Base-by-base conservation (phyloP, 192 early-diverging fungal species). In the Linderina pennispora region DNA sequence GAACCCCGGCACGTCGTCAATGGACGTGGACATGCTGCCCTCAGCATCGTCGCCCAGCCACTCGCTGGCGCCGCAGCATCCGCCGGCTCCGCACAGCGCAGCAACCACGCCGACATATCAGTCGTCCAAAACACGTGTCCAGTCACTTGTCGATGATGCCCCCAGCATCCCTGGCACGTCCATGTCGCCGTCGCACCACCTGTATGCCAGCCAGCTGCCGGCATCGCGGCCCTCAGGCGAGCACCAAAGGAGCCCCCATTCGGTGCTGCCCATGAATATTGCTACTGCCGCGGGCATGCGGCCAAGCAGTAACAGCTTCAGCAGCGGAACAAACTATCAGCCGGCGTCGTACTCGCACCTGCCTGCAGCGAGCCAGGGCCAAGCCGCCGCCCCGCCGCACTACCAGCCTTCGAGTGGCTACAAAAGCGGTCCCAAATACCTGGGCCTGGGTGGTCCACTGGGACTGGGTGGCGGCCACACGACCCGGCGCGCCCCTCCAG, bases 111-210 rank as follows among this genome's bases (percentile, higher is more conserved):
- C n/a, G n/a, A n/a, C n/a, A n/a, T n/a, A n/a, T n/a, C n/a, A n/a
- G 9, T 40, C 62, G 49, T 43, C 62, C 58, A 55, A 60, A 45
- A 49, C 67, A 52, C 67, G 61, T 48, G 67, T 71, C 48, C 67
- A 71, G 56, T 62, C 67, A 25, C 48, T 70, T 17, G 38, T 63
- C 22, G 34, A 52, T 36, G 39, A 46, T 23, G 25, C 25, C 22
- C 45, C 50, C 38, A n/a, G n/a, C n/a, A 36, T 48, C 40, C 50
- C 66, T 15, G 17, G 55, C n/a, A 19, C 35, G 15, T 37, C 43
- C 20, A 21, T 32, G n/a, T 26, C 16, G 21, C 35, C 45, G 17
- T 16, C 37, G 16, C 38, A 32, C 36, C 43, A 36, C 22, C 38
- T 14, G 40, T 24, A 11, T 19, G 33, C 17, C 22, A 19, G 22